phyloP scores from a whole-genome alignment of 2,329 filamentous ascomycete species.

The Truncatella angustata region DNA sequence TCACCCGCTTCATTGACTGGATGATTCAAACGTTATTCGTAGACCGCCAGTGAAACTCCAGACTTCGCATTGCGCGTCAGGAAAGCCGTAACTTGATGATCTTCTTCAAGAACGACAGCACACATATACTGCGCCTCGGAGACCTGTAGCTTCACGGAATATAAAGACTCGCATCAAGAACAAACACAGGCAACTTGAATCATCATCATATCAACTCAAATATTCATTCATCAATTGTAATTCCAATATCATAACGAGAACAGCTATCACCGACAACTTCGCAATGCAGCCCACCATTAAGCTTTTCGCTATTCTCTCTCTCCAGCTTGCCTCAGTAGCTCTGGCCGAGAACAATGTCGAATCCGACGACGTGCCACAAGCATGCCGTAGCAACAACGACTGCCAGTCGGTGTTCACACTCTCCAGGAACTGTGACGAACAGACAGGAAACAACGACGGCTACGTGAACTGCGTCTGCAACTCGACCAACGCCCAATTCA shows the following conservation, averaged over 20 bases:
- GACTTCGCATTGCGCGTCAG: not conserved
- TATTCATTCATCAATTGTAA: no score
- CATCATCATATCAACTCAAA: no score
- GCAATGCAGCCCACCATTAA: not conserved
- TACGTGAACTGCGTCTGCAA: conserved; percentile 1
- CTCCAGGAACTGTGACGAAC: not conserved
- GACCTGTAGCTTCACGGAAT: not conserved
- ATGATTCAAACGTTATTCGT: no score
- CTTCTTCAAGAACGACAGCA: not conserved
- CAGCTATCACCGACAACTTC: not conserved
- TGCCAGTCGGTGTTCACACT: not conserved
- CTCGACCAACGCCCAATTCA: not conserved
- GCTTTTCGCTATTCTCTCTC: not conserved
- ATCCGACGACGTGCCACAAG: not conserved
- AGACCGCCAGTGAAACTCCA: not conserved
- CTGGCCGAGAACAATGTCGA: not conserved
- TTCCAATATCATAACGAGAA: not conserved
- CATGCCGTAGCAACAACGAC: not conserved
- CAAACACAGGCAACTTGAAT: not conserved
- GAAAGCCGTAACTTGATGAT: not conserved
- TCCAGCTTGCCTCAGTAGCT: not conserved
- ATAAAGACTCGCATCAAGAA: not conserved
- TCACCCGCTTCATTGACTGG: no score
- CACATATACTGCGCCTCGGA: no score
- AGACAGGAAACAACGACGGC: not conserved